Base-by-base conservation (phyloP, 2,329 filamentous ascomycete genomes). In the Epichloe brachyelytri region DNA sequence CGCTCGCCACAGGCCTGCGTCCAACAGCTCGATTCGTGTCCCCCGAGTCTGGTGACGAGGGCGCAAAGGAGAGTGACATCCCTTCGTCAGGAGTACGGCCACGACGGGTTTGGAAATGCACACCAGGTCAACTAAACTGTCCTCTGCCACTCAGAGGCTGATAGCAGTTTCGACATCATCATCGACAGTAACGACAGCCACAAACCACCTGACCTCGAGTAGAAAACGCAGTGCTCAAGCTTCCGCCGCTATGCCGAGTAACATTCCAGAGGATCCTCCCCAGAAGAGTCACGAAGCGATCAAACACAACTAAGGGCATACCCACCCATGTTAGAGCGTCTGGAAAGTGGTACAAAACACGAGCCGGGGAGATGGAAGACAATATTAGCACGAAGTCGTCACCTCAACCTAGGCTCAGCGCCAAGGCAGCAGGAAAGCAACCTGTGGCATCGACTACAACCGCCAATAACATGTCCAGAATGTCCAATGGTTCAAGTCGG, bases 11-110 rank as follows among this genome's bases (percentile, higher is more conserved):
- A 15, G 76, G 76, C 5, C 73, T 76, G 12, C 71, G 75, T 19
- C 78, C 77, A n/a, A 81, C 77, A 8, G 78, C 79, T 50, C 75
- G 78, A n/a, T 82, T 82, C 57, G 72, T 75, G 7, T 77, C 76
- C 15, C 78, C 72, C 34, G 70, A 68, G 33, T 75, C 75, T 34
- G 70, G 70, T 47, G 69, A 71, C 46, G 71, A 73, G 53, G 65
- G 65, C 30, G 63, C 59, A 38, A 58, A 63, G 38, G 57, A 59
- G 8, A 54, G 53, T 50, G 62, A 68, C 26, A 62, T 67, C n/a
- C 63, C 63, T 36, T 72, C 69, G 4, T 72, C 73, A 5, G 65
- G 20, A 73, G 69, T 57, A 69, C 70, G 34, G 60, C 61, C 2
- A 59, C 59, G 2, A 63, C 64, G 10, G 61, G 53, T 14, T 54